Evolutionary conservation across 352 stramenopile genomes (phyloP), one percentile per base, ranked within the genome.

Genomic region (Pythium angustatum): DNA sequence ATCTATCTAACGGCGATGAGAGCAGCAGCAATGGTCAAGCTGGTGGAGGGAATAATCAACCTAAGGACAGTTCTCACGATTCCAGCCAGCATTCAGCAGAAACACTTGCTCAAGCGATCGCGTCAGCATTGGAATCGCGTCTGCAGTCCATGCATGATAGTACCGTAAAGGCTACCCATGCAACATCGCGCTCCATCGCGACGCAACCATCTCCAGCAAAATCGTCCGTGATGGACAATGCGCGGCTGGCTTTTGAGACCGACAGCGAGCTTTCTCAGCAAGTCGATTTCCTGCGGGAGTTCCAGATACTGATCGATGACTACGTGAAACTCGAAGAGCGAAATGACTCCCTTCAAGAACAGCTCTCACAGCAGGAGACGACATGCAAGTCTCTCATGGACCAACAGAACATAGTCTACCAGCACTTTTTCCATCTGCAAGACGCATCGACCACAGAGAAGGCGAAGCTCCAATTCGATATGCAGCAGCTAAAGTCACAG

Each of bases 291-390:
- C 36, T 89, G n/a, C 69, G 77, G 17, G 81, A 92, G 41, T 72
- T 92, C 12, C 85, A 92, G 45, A 56, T 85, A 11, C 85, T 82
- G 54, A 50, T 94, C 0, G 83, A 94, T 49, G 85, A 92, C 41
- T 64, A 87, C 36, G 69, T 81, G 22, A 58, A 62, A 12, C 64
- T 74, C 2, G 80, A 87, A 57, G 56, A 68, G 17, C 75, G 79
- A 21, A 90, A 91, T 47, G 71, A 81, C 19, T 54, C 69, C 24
- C 71, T 94, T 0, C 71, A 72, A 26, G 48, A 66, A 21, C 71
- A 84, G 31, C 40, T 94, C 11, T 55, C 56, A 21, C 55, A 80
- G 10, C 78, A 90, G 40, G 79, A 91, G 66, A 62, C 69, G n/a
- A 67, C 81, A 0, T 82, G 89, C 48, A 69, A 78, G 48, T 73